Percentiles rank a stretch among this genome's conserved stretches.
Conservation (phyloP, 192 early-diverging fungal genomes). For the Podila epigama region DNA sequence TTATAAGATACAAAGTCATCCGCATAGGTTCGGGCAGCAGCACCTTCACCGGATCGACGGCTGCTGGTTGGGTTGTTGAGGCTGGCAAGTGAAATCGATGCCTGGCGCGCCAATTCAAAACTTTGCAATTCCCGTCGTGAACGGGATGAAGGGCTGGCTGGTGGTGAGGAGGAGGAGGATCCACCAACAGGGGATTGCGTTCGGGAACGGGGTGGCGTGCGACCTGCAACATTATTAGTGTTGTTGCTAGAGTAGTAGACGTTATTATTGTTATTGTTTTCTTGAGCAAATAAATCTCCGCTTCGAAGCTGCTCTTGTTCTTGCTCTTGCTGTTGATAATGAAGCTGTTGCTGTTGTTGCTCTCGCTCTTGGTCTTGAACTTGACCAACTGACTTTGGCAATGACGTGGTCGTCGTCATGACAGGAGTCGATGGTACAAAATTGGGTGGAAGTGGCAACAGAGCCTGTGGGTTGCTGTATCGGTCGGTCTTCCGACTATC, state of each 20-base stretch:
- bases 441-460: too few species aligned
- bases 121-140: constrained; percentile 1
- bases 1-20: not conserved
- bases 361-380: not conserved
- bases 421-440: too few species aligned
- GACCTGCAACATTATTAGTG: too few species aligned
- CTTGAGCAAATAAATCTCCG: not conserved
- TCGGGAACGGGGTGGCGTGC: too few species aligned
- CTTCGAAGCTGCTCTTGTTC: not conserved
- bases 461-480: too few species aligned
- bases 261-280: too few species aligned
- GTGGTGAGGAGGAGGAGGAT: not conserved
- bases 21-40: constrained; percentile 6
- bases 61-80: too few species aligned
- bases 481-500: too few species aligned
- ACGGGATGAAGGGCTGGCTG: not conserved
- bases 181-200: not conserved
- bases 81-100: not conserved
- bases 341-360: not conserved
- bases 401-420: too few species aligned
- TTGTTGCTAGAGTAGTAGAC: too few species aligned
- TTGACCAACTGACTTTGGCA: too few species aligned
- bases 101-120: constrained; percentile 1
- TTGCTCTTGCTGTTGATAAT: not conserved
- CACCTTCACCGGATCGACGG: too few species aligned